A percentile compares a stretch with the other conserved stretches of the same genome.
Conservation (phyloP, 352 stramenopile species). For the Globisporangium echinulatum region DNA sequence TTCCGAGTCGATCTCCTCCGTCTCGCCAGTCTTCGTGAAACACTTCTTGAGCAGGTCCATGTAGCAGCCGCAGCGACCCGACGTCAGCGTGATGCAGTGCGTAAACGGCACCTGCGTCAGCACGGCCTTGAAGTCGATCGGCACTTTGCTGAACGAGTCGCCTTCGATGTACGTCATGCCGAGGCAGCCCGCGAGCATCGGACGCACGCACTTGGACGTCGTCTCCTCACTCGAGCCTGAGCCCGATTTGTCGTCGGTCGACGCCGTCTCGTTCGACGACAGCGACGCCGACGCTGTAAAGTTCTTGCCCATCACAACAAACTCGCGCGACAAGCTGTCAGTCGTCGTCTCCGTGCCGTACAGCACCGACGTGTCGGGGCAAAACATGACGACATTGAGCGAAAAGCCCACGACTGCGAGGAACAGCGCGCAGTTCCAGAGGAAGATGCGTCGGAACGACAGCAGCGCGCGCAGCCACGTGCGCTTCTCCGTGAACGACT, state of each 20-base stretch:
- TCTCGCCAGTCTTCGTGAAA: slow-evolving; percentile 46
- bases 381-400: slow-evolving; percentile 75
- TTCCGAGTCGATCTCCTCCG: slow-evolving; percentile 26
- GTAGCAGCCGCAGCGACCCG: slow-evolving; percentile 66
- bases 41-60: slow-evolving; percentile 57
- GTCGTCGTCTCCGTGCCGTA: slow-evolving; percentile 51
- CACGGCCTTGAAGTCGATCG: slow-evolving; percentile 73
- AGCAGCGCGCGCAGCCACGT: slow-evolving; percentile 69
- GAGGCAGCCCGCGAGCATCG: slow-evolving; percentile 68
- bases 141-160: slow-evolving; percentile 35
- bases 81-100: slow-evolving; percentile 52
- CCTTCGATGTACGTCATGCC: slow-evolving; percentile 42
- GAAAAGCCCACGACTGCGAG: slow-evolving; percentile 53
- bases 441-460: slow-evolving; percentile 80
- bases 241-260: slow-evolving; percentile 18
- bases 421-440: slow-evolving; percentile 76
- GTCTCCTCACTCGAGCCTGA: slow-evolving; percentile 18
- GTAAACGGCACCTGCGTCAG: slow-evolving; percentile 60
- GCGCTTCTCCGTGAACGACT: slow-evolving; percentile 78
- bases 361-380: slow-evolving; percentile 69
- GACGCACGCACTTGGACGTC: slow-evolving; percentile 32
- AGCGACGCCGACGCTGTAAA: slow-evolving; percentile 36
- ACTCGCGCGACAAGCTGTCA: slow-evolving; percentile 29
- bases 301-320: slow-evolving; percentile 65
- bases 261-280: slow-evolving; percentile 12